Percentiles rank a stretch among this genome's conserved stretches.
Conservation (phyloP, 192 early-diverging fungal species). For the Coemansia sp. region DNA sequence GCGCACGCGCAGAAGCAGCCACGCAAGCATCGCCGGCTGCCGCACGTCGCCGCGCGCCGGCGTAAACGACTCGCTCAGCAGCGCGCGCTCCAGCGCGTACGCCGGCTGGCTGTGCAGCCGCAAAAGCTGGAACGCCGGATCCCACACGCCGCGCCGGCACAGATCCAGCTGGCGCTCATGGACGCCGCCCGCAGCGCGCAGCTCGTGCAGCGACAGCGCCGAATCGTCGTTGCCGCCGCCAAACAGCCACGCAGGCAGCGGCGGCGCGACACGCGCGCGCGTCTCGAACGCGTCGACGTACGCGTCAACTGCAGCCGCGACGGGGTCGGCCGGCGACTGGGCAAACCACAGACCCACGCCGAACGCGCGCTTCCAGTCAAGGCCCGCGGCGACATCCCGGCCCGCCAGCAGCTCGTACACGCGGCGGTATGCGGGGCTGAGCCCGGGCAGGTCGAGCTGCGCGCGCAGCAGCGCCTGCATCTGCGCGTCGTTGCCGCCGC, state of each 20-base stretch:
- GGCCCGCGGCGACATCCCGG: constrained; percentile 32
- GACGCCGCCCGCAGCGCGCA: background rate
- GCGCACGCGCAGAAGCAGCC: constrained; percentile 49
- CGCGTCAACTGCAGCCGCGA: constrained; percentile 12
- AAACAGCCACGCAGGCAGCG: constrained; percentile 38
- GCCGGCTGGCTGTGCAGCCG: constrained; percentile 54
- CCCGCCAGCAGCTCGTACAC: constrained; percentile 60
- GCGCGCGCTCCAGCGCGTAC: constrained; percentile 55
- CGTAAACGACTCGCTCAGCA: constrained; percentile 59
- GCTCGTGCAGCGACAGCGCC: background rate
- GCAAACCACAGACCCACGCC: constrained; percentile 62
- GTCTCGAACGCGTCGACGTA: constrained; percentile 15
- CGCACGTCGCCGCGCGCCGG: constrained; percentile 62
- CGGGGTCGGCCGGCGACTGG: constrained; percentile 32
- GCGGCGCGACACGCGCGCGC: constrained; percentile 12
- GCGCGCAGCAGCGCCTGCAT: constrained; percentile 29
- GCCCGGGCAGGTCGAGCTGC: constrained; percentile 14
- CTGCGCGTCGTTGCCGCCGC: constrained; percentile 49
- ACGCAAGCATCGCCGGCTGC: constrained; percentile 63
- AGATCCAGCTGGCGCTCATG: constrained; percentile 4
- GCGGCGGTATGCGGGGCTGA: constrained; percentile 45
- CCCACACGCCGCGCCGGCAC: constrained; percentile 26
- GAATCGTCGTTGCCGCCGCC: background rate
- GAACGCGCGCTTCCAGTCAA: constrained; percentile 67
- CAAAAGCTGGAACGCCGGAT: constrained; percentile 75